Percentiles rank a stretch among this genome's conserved stretches.
These are phyloP conservation scores for Epichloe hybrida DNA, from an alignment of 2,329 filamentous ascomycete genomes.

Conservation along the genomic window DNA sequence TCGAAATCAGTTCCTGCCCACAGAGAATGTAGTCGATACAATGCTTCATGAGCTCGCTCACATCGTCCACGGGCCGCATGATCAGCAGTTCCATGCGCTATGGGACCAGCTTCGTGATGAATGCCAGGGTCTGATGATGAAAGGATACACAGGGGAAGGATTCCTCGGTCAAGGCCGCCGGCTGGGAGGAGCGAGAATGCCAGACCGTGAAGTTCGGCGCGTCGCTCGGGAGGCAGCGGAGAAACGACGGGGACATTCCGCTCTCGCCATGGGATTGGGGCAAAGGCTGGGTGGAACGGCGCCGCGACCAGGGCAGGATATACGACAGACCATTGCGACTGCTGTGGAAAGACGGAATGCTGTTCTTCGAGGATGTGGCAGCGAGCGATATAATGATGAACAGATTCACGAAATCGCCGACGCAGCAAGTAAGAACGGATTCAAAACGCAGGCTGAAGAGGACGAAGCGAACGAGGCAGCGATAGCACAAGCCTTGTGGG, in stretches of 20 bases:
- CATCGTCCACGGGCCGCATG: conserved; percentile 71
- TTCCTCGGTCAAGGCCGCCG: conserved; percentile 65
- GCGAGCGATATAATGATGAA: conserved; percentile 50
- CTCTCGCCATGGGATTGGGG: conserved; percentile 51
- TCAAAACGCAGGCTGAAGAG: conserved; percentile 72
- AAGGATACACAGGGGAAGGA: conserved; percentile 83
- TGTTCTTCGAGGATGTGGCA: conserved; percentile 61
- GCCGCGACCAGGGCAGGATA: conserved; percentile 44
- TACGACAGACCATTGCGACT: conserved; percentile 57
- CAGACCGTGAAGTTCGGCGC: conserved; percentile 59
- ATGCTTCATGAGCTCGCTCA: conserved; percentile 93
- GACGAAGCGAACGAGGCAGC: conserved; percentile 80
- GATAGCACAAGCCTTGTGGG: conserved; percentile 74
- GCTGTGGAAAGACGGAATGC: conserved; percentile 57
- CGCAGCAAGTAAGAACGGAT: conserved; percentile 54
- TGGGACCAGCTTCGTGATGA: conserved; percentile 88
- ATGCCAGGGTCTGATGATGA: conserved; percentile 58
- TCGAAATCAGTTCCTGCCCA: conserved; percentile 59
- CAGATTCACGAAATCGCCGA: conserved; percentile 53
- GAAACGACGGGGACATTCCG: conserved; percentile 43
- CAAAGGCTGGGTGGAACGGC: conserved; percentile 55
- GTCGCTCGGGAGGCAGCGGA: conserved; percentile 64
- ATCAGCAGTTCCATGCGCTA: conserved; percentile 67
- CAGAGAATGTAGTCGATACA: conserved; percentile 75
- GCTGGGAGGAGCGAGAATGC: conserved; percentile 55